Conservation (phyloP, 2,329 filamentous ascomycete genomes). For the Arthrocladium fulminans region DNA sequence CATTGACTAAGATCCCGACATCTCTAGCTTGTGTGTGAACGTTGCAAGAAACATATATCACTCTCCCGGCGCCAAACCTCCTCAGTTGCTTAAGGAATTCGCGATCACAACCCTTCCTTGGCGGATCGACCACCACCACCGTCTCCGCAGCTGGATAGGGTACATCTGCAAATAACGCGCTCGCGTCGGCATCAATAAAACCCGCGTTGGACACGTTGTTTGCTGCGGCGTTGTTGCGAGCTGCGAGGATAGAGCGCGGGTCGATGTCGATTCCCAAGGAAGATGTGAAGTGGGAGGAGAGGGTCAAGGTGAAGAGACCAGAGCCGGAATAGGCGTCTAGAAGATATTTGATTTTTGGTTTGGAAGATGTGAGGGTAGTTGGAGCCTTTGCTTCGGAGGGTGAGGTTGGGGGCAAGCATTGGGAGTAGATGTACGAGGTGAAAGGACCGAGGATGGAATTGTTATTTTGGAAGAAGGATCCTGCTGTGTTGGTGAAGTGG, state of each 20-base stretch:
- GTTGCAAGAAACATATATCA: constrained; percentile 95
- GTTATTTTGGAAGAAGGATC: constrained; percentile 98
- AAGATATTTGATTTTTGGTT: constrained; percentile 62
- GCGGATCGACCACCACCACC: constrained; percentile 92
- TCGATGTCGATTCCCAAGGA: constrained; percentile 89
- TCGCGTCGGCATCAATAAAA: constrained; percentile 85
- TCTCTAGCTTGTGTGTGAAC: constrained; percentile 96
- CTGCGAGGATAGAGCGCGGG: constrained; percentile 65
- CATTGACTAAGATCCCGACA: constrained; percentile 75
- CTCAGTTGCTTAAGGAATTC: constrained; percentile 76
- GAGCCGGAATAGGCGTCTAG: constrained; percentile 98
- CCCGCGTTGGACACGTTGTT: constrained; percentile 69
- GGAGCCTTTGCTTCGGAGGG: constrained; percentile 14
- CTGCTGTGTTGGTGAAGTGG: constrained; percentile 82
- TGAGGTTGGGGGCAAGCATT: constrained; percentile 54
- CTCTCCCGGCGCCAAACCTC: constrained; percentile 63
- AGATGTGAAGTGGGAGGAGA: constrained; percentile 69
- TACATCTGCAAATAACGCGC: constrained; percentile 69
- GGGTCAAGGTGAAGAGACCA: constrained; percentile 91
- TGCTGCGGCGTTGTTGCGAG: constrained; percentile 64
- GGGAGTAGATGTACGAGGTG: constrained; percentile 74
- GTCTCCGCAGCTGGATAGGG: constrained; percentile 70
- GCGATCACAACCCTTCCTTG: constrained; percentile 85
- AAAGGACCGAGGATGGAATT: constrained; percentile 89
- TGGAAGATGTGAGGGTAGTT: constrained; percentile 21